These are phyloP conservation scores for Microstroma glucosiphilum DNA, from an alignment of 1,284 basidiomycete genomes.

Conservation along the genomic window DNA sequence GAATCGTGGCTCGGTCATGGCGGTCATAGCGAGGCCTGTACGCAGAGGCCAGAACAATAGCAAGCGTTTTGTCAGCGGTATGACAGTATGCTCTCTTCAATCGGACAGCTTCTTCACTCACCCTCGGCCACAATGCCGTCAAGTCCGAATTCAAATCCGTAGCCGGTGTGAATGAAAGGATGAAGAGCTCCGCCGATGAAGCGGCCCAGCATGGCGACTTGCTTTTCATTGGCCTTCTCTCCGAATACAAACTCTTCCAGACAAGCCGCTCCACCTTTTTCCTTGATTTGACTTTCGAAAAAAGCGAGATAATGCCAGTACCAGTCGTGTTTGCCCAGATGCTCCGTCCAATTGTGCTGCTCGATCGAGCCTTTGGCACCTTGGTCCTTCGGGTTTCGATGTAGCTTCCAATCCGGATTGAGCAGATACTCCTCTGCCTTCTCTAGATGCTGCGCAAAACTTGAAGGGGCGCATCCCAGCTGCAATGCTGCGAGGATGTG, in stretches of 20 bases:
- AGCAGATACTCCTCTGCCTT: slow-evolving; percentile 19
- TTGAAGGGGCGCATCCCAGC: slow-evolving; percentile 13
- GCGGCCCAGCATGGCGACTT: slow-evolving; percentile 16
- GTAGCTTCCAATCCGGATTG: slow-evolving; percentile 13
- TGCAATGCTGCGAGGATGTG: slow-evolving; percentile 25
- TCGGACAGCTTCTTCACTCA: background rate
- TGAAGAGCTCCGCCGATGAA: slow-evolving; percentile 49
- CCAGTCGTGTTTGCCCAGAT: slow-evolving; percentile 17
- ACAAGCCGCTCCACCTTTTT: slow-evolving; percentile 6
- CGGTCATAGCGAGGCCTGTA: slow-evolving; percentile 2
- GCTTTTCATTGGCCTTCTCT: slow-evolving; percentile 16
- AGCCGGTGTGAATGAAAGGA: slow-evolving; percentile 47
- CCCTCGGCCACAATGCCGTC: background rate
- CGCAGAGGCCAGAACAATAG: background rate
- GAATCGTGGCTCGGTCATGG: background rate
- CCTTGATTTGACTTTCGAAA: slow-evolving; percentile 16
- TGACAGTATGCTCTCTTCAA: background rate
- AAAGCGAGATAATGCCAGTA: slow-evolving; percentile 34
- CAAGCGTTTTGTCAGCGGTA: background rate
- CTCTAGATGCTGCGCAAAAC: slow-evolving; percentile 12
- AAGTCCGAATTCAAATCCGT: slow-evolving; percentile 44
- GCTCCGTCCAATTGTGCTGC: slow-evolving; percentile 21
- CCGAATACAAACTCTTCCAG: slow-evolving; percentile 24
- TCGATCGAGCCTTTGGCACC: slow-evolving; percentile 12
- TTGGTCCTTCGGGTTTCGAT: background rate